Base-by-base conservation (phyloP, 2,329 filamentous ascomycete genomes). In the Alternaria brassicae region DNA sequence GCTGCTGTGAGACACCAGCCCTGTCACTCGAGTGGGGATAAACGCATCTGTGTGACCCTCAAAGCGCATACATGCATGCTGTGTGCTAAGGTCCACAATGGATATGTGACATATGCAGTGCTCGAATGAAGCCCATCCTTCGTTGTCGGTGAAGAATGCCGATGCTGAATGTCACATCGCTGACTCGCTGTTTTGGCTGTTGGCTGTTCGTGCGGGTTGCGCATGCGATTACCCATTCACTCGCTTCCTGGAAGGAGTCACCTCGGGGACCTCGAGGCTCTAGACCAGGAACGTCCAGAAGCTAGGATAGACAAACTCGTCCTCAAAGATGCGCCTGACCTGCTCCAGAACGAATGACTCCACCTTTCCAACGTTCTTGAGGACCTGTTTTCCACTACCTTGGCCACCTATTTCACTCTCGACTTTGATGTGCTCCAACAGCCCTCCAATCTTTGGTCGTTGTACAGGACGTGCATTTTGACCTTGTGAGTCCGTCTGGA, bases 351-450 rank as follows among this genome's bases (percentile, higher is more conserved):
- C 92, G 77, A 99, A 99, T 71, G 92, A 91, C 81, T 99, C 95
- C 58, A 99, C 95, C 83, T 99, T 99, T 59, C 95, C 94, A 49
- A 99, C 94, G 77, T 99, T 99, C 84, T 97, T 98, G 60, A 99
- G 81, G 45, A 94, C 95, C 81, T 97, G 94, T 80, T 95, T 97
- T 25, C 92, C 92, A 60, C 91, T 89, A 72, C 96, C 93, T 66
- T 93, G 88, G 76, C 95, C 90, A 6, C 95, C 95, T 77, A 99
- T 99, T 80, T 99, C 95, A 77, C 94, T 98, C 79, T 99, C 95
- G 6, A 99, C 94, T 66, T 90, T 89, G 70, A 99, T 96, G 79
- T 98, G 92, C 77, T 96, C 92, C 56, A 99, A 79, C 58, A 98
- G 79, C 0, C 92, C 92, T 4, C 91, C 93, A 60, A 92, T 84